Conservation (phyloP, 1,284 basidiomycete genomes). For the Ganoderma boninense region DNA sequence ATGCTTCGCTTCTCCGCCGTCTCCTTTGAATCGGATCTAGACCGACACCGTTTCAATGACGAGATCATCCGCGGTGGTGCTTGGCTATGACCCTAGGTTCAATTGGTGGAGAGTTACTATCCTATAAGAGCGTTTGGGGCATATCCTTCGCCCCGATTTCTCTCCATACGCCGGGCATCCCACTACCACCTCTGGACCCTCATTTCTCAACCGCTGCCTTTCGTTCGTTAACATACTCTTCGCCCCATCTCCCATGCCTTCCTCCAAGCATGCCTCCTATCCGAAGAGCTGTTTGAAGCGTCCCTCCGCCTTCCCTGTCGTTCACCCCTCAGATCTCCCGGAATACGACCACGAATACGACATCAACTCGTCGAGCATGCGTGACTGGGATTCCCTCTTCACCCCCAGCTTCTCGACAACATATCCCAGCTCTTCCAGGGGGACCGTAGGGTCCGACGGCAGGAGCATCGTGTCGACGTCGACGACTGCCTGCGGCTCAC, state of each 20-base stretch:
- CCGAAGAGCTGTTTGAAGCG: constrained; percentile 6
- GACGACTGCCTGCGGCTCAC: neutral
- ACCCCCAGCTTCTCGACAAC: neutral
- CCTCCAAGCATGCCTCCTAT: neutral
- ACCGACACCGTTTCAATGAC: neutral
- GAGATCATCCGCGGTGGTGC: neutral
- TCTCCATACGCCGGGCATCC: neutral
- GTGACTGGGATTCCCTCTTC: neutral
- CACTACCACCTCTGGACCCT: neutral
- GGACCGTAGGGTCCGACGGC: neutral
- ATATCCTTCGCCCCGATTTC: neutral
- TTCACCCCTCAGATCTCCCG: neutral
- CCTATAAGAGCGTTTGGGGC: neutral
- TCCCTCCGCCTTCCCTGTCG: neutral
- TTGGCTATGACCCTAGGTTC: neutral
- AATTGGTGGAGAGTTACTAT: neutral
- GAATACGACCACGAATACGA: constrained; percentile 1
- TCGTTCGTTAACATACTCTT: neutral
- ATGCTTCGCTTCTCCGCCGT: neutral
- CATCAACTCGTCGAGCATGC: neutral
- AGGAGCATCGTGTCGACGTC: neutral
- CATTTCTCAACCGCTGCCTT: neutral
- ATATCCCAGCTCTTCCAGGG: neutral
- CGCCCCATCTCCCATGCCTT: neutral
- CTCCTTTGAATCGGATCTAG: neutral